Base-by-base conservation (phyloP, 2,329 filamentous ascomycete genomes). In the Onygena corvina region DNA sequence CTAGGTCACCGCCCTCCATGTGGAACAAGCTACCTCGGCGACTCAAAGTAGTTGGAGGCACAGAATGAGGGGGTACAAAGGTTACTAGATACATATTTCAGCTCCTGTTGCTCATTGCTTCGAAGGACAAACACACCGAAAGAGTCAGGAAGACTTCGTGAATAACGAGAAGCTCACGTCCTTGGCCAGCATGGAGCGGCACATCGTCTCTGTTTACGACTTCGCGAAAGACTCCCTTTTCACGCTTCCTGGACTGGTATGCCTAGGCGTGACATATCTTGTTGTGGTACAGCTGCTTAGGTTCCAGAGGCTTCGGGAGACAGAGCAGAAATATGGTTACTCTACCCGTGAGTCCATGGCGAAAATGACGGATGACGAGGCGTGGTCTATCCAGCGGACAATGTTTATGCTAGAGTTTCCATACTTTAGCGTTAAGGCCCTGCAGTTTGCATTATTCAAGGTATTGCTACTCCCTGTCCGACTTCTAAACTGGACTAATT, bases 391-490 rank as follows among this genome's bases (percentile, higher is more conserved):
- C 44, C 64, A 73, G 31, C 64, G 61, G 46, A 62, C 64, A 16
- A 48, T 78, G 2, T 60, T 64, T 2, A 63, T 72, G 46, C 62
- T 74, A 2, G 78, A 81, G 55, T 81, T 81, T 53, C 78, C 78
- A 0, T 71, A 68, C 44, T 67, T 71, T 0, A 71, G 66, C 48
- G 59, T 67, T 9, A 76, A 72, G 46, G 67, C 75, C 1, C 61
- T 79, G 3, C 71, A 77, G 49, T 79, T 81, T 59, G 76, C 77
- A 1, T 65, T 81, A 4, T 79, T 81, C 59, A 74, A 73, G 63
- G 74, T 74, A 51, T 30, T 62, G 25, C 11, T 18, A 42, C 4
- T 9, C 20, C n/a, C n/a, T n/a, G n/a, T n/a, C n/a, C n/a, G n/a
- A n/a, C n/a, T n/a, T n/a, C n/a, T n/a, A n/a, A n/a, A n/a, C n/a